Evolutionary conservation across 2,329 filamentous ascomycete genomes (phyloP).

Genomic region (Colletotrichum sp.): DNA sequence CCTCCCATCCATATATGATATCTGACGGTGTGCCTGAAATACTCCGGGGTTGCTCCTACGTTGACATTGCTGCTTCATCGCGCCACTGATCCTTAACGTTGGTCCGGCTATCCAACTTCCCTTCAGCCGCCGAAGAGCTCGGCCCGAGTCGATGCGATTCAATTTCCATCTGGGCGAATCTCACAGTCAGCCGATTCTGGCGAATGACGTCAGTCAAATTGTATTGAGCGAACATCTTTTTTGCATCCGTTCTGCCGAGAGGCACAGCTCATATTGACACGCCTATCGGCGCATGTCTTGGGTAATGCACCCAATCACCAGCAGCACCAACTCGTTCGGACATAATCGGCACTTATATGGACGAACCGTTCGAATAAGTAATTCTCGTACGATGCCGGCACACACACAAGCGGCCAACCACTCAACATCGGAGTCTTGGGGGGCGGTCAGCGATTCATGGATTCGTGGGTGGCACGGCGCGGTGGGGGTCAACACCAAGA

Average conservation of each 20-base stretch:
- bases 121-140: neutral
- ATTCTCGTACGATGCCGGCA: neutral
- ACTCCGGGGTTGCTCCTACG: neutral
- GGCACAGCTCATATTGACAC: neutral
- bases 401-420: neutral
- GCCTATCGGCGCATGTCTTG: neutral
- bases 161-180: neutral
- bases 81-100: neutral
- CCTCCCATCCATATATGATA: neutral
- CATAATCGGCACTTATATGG: neutral
- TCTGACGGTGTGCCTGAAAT: neutral
- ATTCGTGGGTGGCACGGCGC: neutral
- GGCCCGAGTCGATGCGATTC: neutral
- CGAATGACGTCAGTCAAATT: neutral
- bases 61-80: neutral
- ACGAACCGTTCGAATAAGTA: neutral
- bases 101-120: neutral
- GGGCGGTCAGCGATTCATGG: slow-evolving; percentile 1
- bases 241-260: neutral
- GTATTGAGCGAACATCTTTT: neutral
- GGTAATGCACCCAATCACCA: neutral
- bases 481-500: neutral
- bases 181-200: neutral
- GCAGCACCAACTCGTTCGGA: neutral
- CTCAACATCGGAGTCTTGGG: neutral